Evolutionary conservation across 2,329 filamentous ascomycete species (phyloP).

Genomic region (Verticillium nonalfalfae): DNA sequence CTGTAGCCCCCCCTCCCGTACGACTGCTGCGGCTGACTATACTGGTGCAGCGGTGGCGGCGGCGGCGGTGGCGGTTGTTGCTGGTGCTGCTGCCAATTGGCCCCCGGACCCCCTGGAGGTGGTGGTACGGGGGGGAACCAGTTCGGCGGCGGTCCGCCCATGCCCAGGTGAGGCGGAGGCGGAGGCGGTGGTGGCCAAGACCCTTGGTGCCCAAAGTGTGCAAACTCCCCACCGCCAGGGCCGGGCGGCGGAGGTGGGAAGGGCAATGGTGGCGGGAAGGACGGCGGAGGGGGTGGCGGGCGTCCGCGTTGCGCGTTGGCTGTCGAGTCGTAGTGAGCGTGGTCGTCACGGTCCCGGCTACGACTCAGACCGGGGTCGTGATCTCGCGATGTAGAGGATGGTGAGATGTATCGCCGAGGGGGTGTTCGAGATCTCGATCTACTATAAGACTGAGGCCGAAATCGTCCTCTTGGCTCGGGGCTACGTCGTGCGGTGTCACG

Average conservation of each 20-base stretch:
- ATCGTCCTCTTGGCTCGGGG: neutral
- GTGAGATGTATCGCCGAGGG: slow-evolving; percentile 6
- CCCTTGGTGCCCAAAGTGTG: slow-evolving; percentile 23
- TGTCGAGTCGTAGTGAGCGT: neutral
- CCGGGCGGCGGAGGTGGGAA: slow-evolving; percentile 13
- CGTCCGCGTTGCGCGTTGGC: neutral
- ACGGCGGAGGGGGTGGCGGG: slow-evolving; percentile 15
- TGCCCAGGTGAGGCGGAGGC: slow-evolving; percentile 23
- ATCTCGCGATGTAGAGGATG: slow-evolving; percentile 13
- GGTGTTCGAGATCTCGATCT: slow-evolving; percentile 19
- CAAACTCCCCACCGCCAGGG: slow-evolving; percentile 6
- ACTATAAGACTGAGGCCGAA: slow-evolving; percentile 16
- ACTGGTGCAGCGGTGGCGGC: slow-evolving; percentile 2
- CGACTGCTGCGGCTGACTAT: neutral
- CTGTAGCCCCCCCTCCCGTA: slow-evolving; percentile 8
- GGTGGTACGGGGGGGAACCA: slow-evolving; percentile 11
- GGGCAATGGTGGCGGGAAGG: slow-evolving; percentile 13
- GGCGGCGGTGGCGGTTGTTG: slow-evolving; percentile 5
- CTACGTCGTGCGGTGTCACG: neutral
- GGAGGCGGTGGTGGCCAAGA: slow-evolving; percentile 33
- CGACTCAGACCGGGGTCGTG: slow-evolving; percentile 10
- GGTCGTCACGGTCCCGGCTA: slow-evolving; percentile 4
- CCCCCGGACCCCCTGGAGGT: neutral
- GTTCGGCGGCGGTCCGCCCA: slow-evolving; percentile 7
- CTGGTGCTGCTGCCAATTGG: slow-evolving; percentile 5